Evolutionary conservation across 2,329 filamentous ascomycete species (phyloP).

Genomic region (Grosmannia clavigera): DNA sequence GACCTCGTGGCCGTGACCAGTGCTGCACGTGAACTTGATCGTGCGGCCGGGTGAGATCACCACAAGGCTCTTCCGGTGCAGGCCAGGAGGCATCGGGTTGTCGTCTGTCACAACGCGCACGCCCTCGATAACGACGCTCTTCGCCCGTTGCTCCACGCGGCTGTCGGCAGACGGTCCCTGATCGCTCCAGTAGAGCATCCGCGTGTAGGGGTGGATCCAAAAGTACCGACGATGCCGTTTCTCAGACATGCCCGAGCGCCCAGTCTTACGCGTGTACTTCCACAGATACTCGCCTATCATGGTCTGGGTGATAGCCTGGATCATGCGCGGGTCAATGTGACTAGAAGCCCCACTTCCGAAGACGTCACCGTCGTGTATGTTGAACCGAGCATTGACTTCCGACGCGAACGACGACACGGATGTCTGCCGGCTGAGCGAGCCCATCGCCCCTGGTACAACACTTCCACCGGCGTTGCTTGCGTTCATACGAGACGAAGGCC

Average conservation of each 20-base stretch:
- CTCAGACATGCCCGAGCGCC: constrained; percentile 76
- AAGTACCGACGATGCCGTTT: constrained; percentile 93
- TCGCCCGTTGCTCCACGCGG: constrained; percentile 60
- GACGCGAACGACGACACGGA: constrained; percentile 94
- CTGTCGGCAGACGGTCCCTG: constrained; percentile 71
- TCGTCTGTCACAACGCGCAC: constrained; percentile 87
- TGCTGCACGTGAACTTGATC: constrained; percentile 89
- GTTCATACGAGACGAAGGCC: constrained; percentile 19
- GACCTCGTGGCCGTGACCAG: constrained; percentile 88
- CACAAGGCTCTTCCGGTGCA: constrained; percentile 87
- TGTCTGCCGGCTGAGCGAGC: constrained; percentile 47
- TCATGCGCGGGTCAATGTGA: constrained; percentile 89
- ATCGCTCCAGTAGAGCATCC: constrained; percentile 94
- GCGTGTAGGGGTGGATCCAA: constrained; percentile 97
- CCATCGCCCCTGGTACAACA: not conserved
- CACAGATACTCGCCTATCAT: constrained; percentile 99
- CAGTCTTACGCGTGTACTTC: constrained; percentile 96
- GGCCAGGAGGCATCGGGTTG: constrained; percentile 86
- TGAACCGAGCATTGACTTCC: constrained; percentile 84
- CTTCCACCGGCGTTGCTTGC: constrained; percentile 4
- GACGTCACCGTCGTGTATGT: constrained; percentile 45
- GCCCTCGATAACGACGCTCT: constrained; percentile 89
- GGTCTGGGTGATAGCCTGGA: constrained; percentile 95
- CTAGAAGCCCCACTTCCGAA: constrained; percentile 47
- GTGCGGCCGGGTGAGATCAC: constrained; percentile 79